Evolutionary conservation across 2,329 filamentous ascomycete species (phyloP), one percentile per base, ranked within the genome.

Genomic region (Aureobasidium sp.): DNA sequence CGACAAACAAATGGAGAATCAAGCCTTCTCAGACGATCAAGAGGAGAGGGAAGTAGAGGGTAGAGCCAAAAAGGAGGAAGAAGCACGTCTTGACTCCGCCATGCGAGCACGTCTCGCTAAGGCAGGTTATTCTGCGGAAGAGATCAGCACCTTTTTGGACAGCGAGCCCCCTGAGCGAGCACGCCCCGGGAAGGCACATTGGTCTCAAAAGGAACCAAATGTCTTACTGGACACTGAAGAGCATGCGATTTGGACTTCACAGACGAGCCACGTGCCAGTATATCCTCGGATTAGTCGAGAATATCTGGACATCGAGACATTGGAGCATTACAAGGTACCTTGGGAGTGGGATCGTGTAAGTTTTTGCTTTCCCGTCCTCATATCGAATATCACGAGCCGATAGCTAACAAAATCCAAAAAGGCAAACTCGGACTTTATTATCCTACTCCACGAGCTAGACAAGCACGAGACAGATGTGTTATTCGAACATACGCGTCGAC

Each of bases 371-470:
- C 20, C 20, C 20, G 20, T 20, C 20, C 20, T 20, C 20, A 20
- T 20, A 20, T 20, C 20, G 8, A 9, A 46, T 12, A 26, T 23
- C 13, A 20, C 20, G 20, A 20, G 17, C 13, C 17, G 29, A 56
- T 50, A 6, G 42, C 34, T 37, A 20, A 20, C 8, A 20, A 20
- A 23, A 17, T 20, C 20, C 20, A 36, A 27, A 57, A 66, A 78
- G 77, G 53, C 62, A 68, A 75, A 81, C 66, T 70, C 73, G 10
- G 74, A 79, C 61, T 81, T 76, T 70, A 76, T 80, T 68, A 78
- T 81, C 67, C 77, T 81, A 63, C 72, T 79, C 12, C 75, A 76
- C 57, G 78, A 81, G 64, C 78, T 81, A 74, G 75, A 76, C 65
- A 73, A 75, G 52, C 70, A 72, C 61, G 78, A 80, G 58, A 80